Evolutionary conservation across 1,284 basidiomycete genomes (phyloP).

Genomic region (Grifola frondosa): DNA sequence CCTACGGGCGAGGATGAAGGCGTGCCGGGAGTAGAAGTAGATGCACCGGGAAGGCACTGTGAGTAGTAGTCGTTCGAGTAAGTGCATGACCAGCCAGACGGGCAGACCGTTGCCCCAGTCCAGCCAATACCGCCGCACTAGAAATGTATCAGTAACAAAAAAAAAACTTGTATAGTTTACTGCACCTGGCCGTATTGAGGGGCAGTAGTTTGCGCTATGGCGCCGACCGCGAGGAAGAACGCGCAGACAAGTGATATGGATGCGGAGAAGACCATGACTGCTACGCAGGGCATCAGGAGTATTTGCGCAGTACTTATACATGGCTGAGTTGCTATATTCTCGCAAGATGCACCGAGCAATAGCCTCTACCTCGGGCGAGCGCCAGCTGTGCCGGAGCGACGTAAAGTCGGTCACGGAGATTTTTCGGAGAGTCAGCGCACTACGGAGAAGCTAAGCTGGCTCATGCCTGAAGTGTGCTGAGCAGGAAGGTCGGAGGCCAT

Average conservation of each 20-base stretch:
- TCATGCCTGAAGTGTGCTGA: too few species aligned
- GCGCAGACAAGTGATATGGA: slow-evolving; percentile 20
- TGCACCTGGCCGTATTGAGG: slow-evolving; percentile 31
- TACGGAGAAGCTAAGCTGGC: too few species aligned
- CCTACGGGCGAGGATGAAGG: slow-evolving; percentile 24
- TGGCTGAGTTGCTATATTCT: neutral
- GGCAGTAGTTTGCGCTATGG: slow-evolving; percentile 25
- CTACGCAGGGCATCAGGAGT: neutral
- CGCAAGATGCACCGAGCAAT: slow-evolving; percentile 18
- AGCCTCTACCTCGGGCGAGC: slow-evolving; percentile 25
- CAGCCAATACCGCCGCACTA: slow-evolving; percentile 38
- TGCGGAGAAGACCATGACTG: slow-evolving; percentile 17
- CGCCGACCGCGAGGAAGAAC: slow-evolving; percentile 19
- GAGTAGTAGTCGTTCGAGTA: slow-evolving; percentile 47
- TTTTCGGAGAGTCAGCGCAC: too few species aligned
- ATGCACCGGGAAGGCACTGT: slow-evolving; percentile 49
- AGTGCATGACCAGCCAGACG: slow-evolving; percentile 48
- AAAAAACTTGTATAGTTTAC: neutral
- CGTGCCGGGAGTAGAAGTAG: slow-evolving; percentile 25
- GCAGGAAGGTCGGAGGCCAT: too few species aligned
- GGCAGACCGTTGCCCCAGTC: slow-evolving; percentile 49
- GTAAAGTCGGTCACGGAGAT: neutral
- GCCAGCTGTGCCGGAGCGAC: neutral
- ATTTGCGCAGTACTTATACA: slow-evolving; percentile 10
- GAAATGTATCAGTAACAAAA: neutral